A percentile compares a stretch with the other conserved stretches of the same genome.
Evolutionary conservation across 148 eudicot genomes (phyloP).

Genomic region (Pharnaceum exiguum): DNA sequence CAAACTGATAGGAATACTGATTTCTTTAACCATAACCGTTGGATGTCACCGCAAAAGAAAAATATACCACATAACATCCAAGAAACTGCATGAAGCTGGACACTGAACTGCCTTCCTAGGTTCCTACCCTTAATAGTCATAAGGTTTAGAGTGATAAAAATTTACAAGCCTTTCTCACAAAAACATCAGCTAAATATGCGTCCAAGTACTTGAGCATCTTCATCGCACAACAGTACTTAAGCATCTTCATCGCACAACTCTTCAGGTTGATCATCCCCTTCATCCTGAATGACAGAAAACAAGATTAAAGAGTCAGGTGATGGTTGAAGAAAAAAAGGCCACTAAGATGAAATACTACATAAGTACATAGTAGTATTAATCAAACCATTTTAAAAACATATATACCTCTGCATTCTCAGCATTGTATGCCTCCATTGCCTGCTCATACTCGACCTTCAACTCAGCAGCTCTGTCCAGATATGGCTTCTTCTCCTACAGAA

Average conservation of each 20-base stretch:
- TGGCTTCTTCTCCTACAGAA: slow-evolving; percentile 61
- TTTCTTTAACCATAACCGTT: neutral
- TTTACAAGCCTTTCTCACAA: slow-evolving; percentile 17
- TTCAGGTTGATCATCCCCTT: slow-evolving; percentile 26
- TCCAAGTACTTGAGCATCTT: neutral
- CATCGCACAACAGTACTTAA: neutral
- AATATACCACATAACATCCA: neutral
- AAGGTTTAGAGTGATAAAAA: slow-evolving; percentile 4
- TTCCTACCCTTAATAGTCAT: neutral
- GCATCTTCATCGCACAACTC: slow-evolving; percentile 37
- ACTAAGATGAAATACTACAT: neutral
- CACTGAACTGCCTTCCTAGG: slow-evolving; percentile 4
- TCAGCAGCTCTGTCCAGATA: slow-evolving; percentile 68
- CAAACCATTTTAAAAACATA: neutral
- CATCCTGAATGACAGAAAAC: slow-evolving; percentile 16
- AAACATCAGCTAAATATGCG: slow-evolving; percentile 7
- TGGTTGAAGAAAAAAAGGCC: neutral
- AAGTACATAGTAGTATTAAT: neutral
- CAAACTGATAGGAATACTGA: no score
- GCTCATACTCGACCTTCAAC: slow-evolving; percentile 64
- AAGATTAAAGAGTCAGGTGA: neutral
- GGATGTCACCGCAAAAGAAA: neutral
- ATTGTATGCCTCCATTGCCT: slow-evolving; percentile 39
- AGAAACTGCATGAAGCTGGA: slow-evolving; percentile 1
- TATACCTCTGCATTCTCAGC: slow-evolving; percentile 42